Evolutionary conservation across 768 basidiomycete species (phyloP), one percentile per base, ranked within the genome.

Genomic region (Russula olivacea): DNA sequence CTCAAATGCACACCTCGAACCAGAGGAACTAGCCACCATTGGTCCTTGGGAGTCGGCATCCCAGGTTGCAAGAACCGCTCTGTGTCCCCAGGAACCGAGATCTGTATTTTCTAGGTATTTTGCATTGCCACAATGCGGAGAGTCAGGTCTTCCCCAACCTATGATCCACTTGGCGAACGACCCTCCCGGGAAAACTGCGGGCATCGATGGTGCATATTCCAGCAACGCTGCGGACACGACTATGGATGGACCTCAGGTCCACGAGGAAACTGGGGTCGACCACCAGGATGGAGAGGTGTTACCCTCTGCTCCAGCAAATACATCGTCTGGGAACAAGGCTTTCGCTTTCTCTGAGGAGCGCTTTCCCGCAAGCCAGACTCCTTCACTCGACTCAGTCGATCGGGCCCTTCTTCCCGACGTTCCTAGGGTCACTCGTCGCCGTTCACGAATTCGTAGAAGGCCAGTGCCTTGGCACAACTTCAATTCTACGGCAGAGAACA

Each of bases 41-140:
- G 71, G 73, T 36, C 79, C 84, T 11, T 86, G 80, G 9, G 78
- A 86, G 55, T 86, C 84, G 30, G 83, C 80, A 32, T 86, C 84
- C 32, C 84, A 83, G 67, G 61, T 73, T 47, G 64, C 61, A 8
- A 45, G 30, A 25, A 55, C 54, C 17, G 25, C 45, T 30, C 19
- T 58, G 23, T 23, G 41, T 32, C 30, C 23, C 14, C 48, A 43
- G 48, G 19, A 38, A 19, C 21, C 19, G 28, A n/a, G 19, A 5
- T 9, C 38, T 19, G 11, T 36, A 15, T 28, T 30, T 25, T 57
- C 68, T 25, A 59, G 30, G 32, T 59, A 55, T 40, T 61, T 63
- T 43, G 61, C 65, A 21, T 59, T 62, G 30, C 36, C 49, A 36
- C 45, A 52, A 4, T 15, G 15, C 4, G 43, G 41, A 28, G 55